Base-by-base conservation (phyloP, 352 stramenopile species). In the Phytophthora brassicae region DNA sequence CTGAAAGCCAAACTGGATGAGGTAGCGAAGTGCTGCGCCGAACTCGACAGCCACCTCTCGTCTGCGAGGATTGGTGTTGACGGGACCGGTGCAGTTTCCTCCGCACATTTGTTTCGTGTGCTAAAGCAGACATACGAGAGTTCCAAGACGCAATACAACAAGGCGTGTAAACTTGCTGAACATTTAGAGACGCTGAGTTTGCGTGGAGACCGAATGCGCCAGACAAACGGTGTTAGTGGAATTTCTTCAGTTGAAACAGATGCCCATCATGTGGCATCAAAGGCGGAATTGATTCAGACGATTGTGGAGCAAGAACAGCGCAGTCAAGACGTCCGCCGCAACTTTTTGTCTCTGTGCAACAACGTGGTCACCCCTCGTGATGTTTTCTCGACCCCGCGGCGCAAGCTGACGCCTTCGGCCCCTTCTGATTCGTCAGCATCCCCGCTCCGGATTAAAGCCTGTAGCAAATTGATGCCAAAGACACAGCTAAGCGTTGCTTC, bases 81-180 rank as follows among this genome's bases (percentile, higher is more conserved):
- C 46, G 47, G 52, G n/a, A n/a, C n/a, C n/a, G n/a, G n/a, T 22
- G 41, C 57, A 14, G 56, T 75, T 26, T 79, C 76, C 17, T 75
- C 77, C 3, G 66, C 64, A 16, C 71, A 87, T 20, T 73, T 90
- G 16, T 89, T 90, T 66, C 75, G 77, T 48, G 75, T 88, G 24
- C 56, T 90, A 23, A 89, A 89, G 54, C 77, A 89, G 31, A 90
- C 81, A 33, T 90, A 89, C 45, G 79, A 90, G 52, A 88, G 68
- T 28, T 89, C 81, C 14, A 90, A 90, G 68, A 55, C 81, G 39
- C 77, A 90, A 63, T 90, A 90, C 57, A 88, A 90, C 65, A 75
- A 69, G 14, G 79, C 78, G 14, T 88, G 68, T 31, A 63, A 75
- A 7, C 41, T 90, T 13, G 66, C 79, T 47, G 68, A 87, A 31